phyloP scores from a whole-genome alignment of 2,329 filamentous ascomycete genomes.

The Colletotrichum brevisporum region DNA sequence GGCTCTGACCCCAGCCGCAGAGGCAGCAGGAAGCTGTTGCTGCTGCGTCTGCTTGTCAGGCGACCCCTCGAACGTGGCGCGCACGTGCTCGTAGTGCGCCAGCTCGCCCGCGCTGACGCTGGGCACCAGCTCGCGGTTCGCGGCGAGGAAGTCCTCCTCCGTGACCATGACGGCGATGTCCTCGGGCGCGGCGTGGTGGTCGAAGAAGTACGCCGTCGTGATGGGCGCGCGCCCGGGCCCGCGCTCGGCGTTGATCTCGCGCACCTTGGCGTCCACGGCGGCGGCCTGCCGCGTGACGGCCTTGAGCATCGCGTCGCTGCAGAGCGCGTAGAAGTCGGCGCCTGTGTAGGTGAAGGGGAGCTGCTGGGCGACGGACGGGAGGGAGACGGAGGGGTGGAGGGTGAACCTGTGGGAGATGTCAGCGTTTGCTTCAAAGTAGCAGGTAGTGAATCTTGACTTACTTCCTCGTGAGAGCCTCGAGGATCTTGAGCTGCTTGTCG shows the following conservation, averaged over 20 bases:
- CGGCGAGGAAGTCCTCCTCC: constrained; percentile 88
- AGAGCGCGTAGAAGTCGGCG: constrained; percentile 96
- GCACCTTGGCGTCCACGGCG: constrained; percentile 86
- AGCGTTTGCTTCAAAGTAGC: constrained; percentile 22
- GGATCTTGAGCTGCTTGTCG: constrained; percentile 93
- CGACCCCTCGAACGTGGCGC: constrained; percentile 83
- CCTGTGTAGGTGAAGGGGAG: constrained; percentile 98
- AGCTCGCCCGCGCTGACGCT: constrained; percentile 94
- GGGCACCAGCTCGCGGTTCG: constrained; percentile 89
- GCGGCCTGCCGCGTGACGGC: constrained; percentile 93
- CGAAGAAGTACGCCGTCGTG: constrained; percentile 94
- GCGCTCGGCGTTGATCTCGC: constrained; percentile 71
- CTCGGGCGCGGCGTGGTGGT: constrained; percentile 86
- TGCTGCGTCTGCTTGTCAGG: constrained; percentile 55
- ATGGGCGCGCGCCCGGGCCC: constrained; percentile 62
- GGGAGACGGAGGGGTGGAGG: constrained; percentile 83
- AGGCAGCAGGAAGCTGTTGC: constrained; percentile 36
- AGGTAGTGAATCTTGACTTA: constrained; percentile 60
- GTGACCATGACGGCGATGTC: constrained; percentile 91
- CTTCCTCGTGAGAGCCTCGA: constrained; percentile 96
- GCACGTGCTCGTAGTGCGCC: constrained; percentile 88
- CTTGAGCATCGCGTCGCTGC: constrained; percentile 98
- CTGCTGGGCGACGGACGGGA: constrained; percentile 78
- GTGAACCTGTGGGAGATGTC: constrained; percentile 75
- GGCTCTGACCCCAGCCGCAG: constrained; percentile 35